A percentile compares a stretch with the other conserved stretches of the same genome.
Conservation (phyloP, 352 stramenopile genomes). For the Globisporangium barbulae region DNA sequence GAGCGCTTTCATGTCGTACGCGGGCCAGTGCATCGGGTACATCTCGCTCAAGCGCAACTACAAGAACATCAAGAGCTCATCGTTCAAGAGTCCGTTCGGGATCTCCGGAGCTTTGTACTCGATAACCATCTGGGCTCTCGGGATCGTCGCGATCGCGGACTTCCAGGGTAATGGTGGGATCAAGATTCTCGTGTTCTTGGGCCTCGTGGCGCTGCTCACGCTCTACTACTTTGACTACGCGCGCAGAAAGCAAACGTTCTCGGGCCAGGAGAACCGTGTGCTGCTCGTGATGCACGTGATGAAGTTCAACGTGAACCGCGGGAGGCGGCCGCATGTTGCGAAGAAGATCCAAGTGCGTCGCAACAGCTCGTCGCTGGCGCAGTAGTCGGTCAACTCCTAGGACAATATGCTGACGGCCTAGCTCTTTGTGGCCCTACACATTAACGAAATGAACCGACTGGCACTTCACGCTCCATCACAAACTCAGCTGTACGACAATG, state of each 20-base stretch:
- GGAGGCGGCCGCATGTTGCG: too few species aligned
- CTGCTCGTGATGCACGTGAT: slow-evolving; percentile 28
- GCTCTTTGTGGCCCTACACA: too few species aligned
- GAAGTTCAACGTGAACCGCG: slow-evolving; percentile 17
- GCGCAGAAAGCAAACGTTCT: slow-evolving; percentile 21
- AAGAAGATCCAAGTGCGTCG: too few species aligned
- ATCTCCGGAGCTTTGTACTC: slow-evolving; percentile 19
- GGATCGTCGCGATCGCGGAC: slow-evolving; percentile 7
- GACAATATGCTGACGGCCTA: too few species aligned
- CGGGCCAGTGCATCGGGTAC: slow-evolving; percentile 24
- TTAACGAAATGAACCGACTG: too few species aligned
- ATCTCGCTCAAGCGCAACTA: slow-evolving; percentile 21
- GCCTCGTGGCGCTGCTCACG: slow-evolving; percentile 4
- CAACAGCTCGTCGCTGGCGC: too few species aligned
- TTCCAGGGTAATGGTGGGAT: slow-evolving; percentile 19
- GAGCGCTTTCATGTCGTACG: slow-evolving; percentile 20
- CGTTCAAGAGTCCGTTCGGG: slow-evolving; percentile 20
- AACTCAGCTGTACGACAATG: too few species aligned
- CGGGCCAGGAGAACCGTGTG: slow-evolving; percentile 20
- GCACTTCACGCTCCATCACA: too few species aligned
- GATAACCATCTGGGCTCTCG: slow-evolving; percentile 15
- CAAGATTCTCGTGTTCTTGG: slow-evolving; percentile 1
- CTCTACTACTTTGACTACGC: slow-evolving; percentile 22
- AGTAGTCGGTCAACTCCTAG: too few species aligned
- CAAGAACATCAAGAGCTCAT: slow-evolving; percentile 24